phyloP scores from a whole-genome alignment of 805 yeast genomes.

The Candida insectorum region DNA sequence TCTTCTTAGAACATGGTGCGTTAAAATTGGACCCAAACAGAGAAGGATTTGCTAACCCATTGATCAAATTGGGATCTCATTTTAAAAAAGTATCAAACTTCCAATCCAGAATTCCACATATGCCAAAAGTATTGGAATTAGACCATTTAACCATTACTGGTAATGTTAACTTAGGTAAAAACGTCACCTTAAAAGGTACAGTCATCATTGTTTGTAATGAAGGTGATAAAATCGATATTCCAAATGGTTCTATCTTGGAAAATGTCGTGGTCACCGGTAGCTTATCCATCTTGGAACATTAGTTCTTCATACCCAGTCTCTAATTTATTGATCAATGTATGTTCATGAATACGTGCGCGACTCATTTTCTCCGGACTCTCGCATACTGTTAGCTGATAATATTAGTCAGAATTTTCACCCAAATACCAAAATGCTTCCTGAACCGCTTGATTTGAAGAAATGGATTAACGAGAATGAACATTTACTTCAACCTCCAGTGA shows the following conservation, averaged over 20 bases:
- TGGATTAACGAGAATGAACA: slow-evolving; percentile 80
- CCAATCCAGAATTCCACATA: slow-evolving; percentile 85
- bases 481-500: slow-evolving; percentile 85
- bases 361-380: too few species aligned
- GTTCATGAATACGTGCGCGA: too few species aligned
- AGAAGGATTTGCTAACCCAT: slow-evolving; percentile 88
- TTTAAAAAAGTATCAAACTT: slow-evolving; percentile 93
- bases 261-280: slow-evolving; percentile 97
- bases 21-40: slow-evolving; percentile 78
- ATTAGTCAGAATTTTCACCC: not conserved
- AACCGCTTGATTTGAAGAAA: slow-evolving; percentile 71
- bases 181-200: slow-evolving; percentile 90
- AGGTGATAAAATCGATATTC: slow-evolving; percentile 95
- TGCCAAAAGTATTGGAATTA: slow-evolving; percentile 93
- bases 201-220: slow-evolving; percentile 97
- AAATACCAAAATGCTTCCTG: slow-evolving; percentile 42
- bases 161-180: slow-evolving; percentile 86
- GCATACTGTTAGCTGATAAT: too few species aligned
- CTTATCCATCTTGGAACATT: slow-evolving; percentile 90
- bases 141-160: slow-evolving; percentile 98
- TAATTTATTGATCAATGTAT: not conserved
- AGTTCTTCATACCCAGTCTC: slow-evolving; percentile 5
- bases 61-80: slow-evolving; percentile 93
- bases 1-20: slow-evolving; percentile 88
- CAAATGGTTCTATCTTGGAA: slow-evolving; percentile 91